Evolutionary conservation across 768 basidiomycete genomes (phyloP), one percentile per base, ranked within the genome.

Genomic region (Tulasnella sp.): DNA sequence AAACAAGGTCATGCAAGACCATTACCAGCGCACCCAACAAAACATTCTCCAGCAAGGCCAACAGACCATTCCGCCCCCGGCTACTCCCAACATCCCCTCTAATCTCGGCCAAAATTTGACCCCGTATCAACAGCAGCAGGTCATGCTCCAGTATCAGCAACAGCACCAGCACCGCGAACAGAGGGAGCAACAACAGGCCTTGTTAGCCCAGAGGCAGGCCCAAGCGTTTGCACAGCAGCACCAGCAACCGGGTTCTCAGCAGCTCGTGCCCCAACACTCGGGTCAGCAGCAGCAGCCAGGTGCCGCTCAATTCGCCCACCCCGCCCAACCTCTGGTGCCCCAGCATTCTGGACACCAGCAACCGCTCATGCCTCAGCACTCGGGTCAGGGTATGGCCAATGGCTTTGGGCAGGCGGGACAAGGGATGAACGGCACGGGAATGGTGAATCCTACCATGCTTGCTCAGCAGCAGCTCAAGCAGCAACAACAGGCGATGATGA

Each of bases 131-230:
- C 63, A 61, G 52, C 50, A 49, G 60, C 63, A 50, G 56, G 27
- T 50, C 34, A 52, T 62, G 52, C 25, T 62, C 60, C 60, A 62
- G 56, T 34, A 59, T 50, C 43, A 53, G 67, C 67, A n/a, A 63
- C 69, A 59, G 25, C 17, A 15, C 6, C 65, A 62, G 31, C 65
- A 67, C 25, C 68, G 67, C 32, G 62, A 64, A 5, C 64, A 61
- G 37, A 64, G 64, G 25, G 67, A 67, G 51, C 66, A 60, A n/a
- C 57, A 55, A 17, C 57, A 48, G 32, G 40, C 37, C 14, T 36
- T 42, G 32, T 62, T 62, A 62, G 32, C 59, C 19, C 58, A 54
- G 40, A 56, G 34, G 2, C 41, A 57, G 5, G 19, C 31, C 17
- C 41, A 36, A 17, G 41, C 15, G 4, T 25, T 31, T 23, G 37